phyloP scores from a whole-genome alignment of 148 eudicot genomes.

The Rhododendron molle region DNA sequence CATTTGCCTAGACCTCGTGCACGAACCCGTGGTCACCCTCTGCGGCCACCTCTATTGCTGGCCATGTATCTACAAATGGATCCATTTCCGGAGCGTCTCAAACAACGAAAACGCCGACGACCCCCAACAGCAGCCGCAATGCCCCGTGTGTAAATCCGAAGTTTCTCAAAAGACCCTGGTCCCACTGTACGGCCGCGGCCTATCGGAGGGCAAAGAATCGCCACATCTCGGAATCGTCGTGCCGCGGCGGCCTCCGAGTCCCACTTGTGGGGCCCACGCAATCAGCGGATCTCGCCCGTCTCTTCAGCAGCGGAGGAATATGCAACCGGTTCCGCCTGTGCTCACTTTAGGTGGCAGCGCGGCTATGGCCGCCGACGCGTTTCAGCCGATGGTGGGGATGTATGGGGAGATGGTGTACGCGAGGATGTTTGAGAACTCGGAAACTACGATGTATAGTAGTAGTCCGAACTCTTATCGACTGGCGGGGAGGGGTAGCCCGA shows the following conservation, averaged over 20 bases:
- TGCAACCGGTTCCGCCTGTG: conserved; percentile 18
- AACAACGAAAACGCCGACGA: conserved; percentile 25
- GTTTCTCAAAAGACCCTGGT: conserved; percentile 47
- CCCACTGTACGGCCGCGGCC: conserved; percentile 73
- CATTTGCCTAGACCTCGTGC: conserved; percentile 74
- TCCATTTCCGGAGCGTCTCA: conserved; percentile 30
- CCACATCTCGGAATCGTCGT: conserved; percentile 25
- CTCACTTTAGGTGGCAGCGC: conserved; percentile 37
- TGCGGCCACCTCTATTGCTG: conserved; percentile 97
- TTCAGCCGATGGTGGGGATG: conserved; percentile 43
- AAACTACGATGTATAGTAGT: conserved; percentile 20
- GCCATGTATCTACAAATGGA: conserved; percentile 95
- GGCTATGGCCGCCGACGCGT: conserved; percentile 14
- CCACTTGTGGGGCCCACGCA: conserved; percentile 27
- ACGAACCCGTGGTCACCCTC: conserved; percentile 80
- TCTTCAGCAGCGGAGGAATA: conserved; percentile 16
- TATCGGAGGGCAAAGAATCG: conserved; percentile 20
- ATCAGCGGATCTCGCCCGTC: conserved; percentile 17
- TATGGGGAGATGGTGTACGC: conserved; percentile 60
- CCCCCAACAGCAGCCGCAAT: conserved; percentile 37
- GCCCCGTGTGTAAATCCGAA: conserved; percentile 83
- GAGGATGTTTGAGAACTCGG: conserved; percentile 49
- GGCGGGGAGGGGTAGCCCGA: conserved; percentile 25
- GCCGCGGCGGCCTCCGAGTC: conserved; percentile 68
- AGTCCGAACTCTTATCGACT: conserved; percentile 37